Evolutionary conservation across 2,329 filamentous ascomycete genomes (phyloP), one percentile per base, ranked within the genome.

Genomic region (Calonectria fujianensis): DNA sequence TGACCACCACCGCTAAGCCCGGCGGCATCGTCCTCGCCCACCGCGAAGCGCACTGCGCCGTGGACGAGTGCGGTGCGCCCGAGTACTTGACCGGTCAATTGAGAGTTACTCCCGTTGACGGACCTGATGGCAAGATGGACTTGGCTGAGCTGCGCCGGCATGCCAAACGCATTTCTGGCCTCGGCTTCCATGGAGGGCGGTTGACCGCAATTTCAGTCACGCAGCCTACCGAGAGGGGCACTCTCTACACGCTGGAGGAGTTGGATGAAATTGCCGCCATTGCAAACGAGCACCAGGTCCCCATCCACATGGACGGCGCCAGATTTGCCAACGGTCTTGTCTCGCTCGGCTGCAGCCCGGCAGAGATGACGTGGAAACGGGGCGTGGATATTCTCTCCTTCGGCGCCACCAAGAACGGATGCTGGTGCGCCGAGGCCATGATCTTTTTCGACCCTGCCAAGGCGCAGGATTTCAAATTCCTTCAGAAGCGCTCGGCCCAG

Each of bases 21-120:
- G 66, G 66, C 27, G 66, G 66, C 8, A 59, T 69, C 4, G 66
- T 69, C 2, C 66, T 69, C 13, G 66, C 66, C 4, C 66, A 69
- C 29, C 51, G 52, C 14, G 66, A 69, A 32, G 66, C 66, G 2
- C 66, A 69, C 7, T 48, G 52, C 39, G 37, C 52, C 4, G 66
- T 69, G 0, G 66, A 69, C 11, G 66, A 69, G n/a, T 69, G 66
- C 51, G 66, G 66, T n/a, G 66, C 66, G n/a, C 66, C 66, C 31
- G 66, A 69, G 20, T 69, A 59, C 29, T 41, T 69, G 20, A 45
- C 66, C 1, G 39, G 39, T 10, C 66, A 69, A 3, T 10, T 59
- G 32, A 24, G 66, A 16, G 45, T 69, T 20, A 41, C 39, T 4
- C 66, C 66, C 1, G 51, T 69, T 6, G 52, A 69, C 13, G 66